A percentile compares a stretch with the other conserved stretches of the same genome.
Evolutionary conservation across 345 rosid genomes (phyloP).

Genomic region (Corchorus olitorius): DNA sequence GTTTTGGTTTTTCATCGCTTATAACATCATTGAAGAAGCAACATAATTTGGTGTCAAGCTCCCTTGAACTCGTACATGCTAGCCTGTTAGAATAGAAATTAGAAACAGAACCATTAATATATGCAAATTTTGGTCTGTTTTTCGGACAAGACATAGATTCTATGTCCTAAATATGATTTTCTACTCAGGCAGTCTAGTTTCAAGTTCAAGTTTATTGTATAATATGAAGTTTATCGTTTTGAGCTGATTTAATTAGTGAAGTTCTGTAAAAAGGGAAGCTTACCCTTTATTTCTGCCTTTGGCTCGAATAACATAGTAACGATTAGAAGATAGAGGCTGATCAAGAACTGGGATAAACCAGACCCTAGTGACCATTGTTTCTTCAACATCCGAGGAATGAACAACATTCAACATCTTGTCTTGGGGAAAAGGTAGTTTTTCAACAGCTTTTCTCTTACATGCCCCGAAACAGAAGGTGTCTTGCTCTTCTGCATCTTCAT

Average conservation of each 20-base stretch:
- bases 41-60: constrained; percentile 48
- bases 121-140: not conserved
- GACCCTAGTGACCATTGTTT: constrained; percentile 42
- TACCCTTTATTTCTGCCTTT: constrained; percentile 68
- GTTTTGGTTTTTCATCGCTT: constrained; percentile 57
- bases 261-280: not conserved
- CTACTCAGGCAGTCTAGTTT: not conserved
- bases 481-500: constrained; percentile 65
- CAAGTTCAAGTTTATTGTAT: not conserved
- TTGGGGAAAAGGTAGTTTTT: constrained; percentile 65
- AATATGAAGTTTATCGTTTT: no score
- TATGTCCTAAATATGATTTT: not conserved
- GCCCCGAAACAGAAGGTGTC: constrained; percentile 57
- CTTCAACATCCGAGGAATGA: constrained; percentile 48
- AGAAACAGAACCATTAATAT: not conserved
- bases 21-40: constrained; percentile 51
- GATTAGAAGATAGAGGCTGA: constrained; percentile 61
- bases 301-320: constrained; percentile 60
- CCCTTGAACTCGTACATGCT: constrained; percentile 62
- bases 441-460: constrained; percentile 42
- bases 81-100: constrained; percentile 32
- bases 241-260: not conserved
- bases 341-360: constrained; percentile 77
- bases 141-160: not conserved
- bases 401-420: constrained; percentile 57